A percentile compares a stretch with the other conserved stretches of the same genome.
Evolutionary conservation across 2,329 filamentous ascomycete genomes (phyloP).

Genomic region (Epichloe bromicola): DNA sequence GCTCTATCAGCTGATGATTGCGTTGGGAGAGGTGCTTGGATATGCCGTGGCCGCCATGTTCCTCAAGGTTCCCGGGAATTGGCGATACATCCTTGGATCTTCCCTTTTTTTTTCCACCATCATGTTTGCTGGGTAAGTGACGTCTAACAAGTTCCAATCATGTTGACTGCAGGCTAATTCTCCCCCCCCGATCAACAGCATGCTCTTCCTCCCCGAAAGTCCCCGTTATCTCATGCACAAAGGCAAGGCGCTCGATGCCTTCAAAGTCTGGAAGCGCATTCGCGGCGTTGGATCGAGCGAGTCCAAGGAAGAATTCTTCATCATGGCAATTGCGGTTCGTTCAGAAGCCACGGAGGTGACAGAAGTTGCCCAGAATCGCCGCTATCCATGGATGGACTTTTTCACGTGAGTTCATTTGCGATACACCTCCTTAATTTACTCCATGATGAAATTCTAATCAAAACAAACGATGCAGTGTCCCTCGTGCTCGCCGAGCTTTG

Average conservation of each 20-base stretch:
- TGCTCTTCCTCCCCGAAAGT: constrained; percentile 59
- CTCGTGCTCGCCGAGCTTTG: constrained; percentile 51
- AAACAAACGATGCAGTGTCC: constrained; percentile 24
- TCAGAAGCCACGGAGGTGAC: constrained; percentile 40
- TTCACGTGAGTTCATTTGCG: constrained; percentile 35
- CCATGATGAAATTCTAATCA: neutral
- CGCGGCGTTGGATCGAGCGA: constrained; percentile 45
- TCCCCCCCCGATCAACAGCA: constrained; percentile 28
- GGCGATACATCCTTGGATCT: constrained; percentile 62
- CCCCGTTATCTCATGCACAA: constrained; percentile 62
- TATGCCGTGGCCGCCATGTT: constrained; percentile 65
- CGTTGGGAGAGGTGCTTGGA: constrained; percentile 59
- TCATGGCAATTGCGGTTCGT: constrained; percentile 52
- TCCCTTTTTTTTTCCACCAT: constrained; percentile 51
- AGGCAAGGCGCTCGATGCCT: constrained; percentile 29
- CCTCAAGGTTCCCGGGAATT: constrained; percentile 54
- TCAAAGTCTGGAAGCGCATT: constrained; percentile 60
- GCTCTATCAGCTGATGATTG: constrained; percentile 65
- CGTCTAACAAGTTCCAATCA: neutral
- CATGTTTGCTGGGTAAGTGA: constrained; percentile 22
- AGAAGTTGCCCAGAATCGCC: constrained; percentile 38
- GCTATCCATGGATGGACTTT: constrained; percentile 61
- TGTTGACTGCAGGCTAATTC: neutral
- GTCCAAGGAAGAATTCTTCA: constrained; percentile 55
- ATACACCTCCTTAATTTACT: neutral